A percentile compares a stretch with the other conserved stretches of the same genome.
Evolutionary conservation across 306 rosid genomes (phyloP).

Genomic region (Notholithocarpus densiflorus): DNA sequence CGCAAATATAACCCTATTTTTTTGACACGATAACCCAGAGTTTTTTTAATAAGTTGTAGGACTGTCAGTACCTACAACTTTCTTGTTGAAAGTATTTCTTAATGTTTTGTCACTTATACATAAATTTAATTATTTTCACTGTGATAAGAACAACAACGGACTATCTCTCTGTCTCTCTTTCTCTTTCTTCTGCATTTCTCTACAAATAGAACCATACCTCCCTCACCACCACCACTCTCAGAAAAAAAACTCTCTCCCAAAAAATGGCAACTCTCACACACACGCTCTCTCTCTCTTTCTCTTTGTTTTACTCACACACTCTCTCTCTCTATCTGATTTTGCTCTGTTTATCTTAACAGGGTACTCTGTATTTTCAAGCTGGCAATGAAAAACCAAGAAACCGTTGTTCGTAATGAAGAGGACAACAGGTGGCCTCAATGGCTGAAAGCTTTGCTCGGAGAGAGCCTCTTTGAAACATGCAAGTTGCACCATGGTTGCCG

Average conservation of each 20-base stretch:
- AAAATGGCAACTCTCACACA: no score
- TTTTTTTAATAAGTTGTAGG: no score
- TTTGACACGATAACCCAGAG: no score
- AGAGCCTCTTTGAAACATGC: slow-evolving; percentile 90
- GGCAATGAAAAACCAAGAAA: slow-evolving; percentile 89
- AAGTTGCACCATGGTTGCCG: slow-evolving; percentile 78
- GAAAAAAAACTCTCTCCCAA: no score
- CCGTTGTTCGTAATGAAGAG: slow-evolving; percentile 66
- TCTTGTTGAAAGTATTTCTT: no score
- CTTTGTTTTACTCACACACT: background rate
- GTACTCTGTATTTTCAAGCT: slow-evolving; percentile 32
- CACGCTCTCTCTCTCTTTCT: background rate
- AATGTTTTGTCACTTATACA: no score
- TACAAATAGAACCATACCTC: slow-evolving; percentile 60
- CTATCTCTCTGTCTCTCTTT: no score
- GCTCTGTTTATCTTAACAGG: background rate
- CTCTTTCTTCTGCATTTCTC: no score
- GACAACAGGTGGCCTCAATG: slow-evolving; percentile 95
- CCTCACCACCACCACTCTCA: slow-evolving; percentile 45
- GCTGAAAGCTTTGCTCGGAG: slow-evolving; percentile 81
- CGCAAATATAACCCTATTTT: no score
- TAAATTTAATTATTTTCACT: no score
- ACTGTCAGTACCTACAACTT: no score
- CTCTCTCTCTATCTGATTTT: slow-evolving; percentile 12
- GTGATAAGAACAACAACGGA: no score